Evolutionary conservation across 352 stramenopile species (phyloP), one percentile per base, ranked within the genome.

Genomic region (Albugo laibachii): DNA sequence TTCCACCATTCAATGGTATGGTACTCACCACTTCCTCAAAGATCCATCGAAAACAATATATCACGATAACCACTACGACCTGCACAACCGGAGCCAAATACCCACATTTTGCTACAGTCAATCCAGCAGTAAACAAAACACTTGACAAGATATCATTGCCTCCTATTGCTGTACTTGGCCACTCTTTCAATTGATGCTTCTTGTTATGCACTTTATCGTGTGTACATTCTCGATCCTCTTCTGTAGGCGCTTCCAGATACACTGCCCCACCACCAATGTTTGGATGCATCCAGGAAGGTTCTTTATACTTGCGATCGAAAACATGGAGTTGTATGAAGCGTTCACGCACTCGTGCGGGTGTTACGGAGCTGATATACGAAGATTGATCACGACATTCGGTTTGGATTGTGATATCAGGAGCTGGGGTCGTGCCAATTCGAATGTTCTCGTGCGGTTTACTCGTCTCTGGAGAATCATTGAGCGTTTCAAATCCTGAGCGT

Each of bases 61-160:
- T 53, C 6, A 70, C 57, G 18, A 59, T 24, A 5, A 62, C 60
- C 5, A 93, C 77, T 14, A 89, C 50, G 13, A 72, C 10, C 44
- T 92, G 62, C 13, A 65, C 66, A 1, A 92, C 35, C 0, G 80
- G 78, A 16, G 75, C 73, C 39, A 93, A 55, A 60, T 78, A 80
- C 6, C 77, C 77, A 0, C 74, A 68, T 16, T 61, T 67, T 3
- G 70, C 54, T 2, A 51, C 55, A 11, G 59, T 63, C 20, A 74
- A 41, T 0, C 63, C 65, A 1, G 63, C 52, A 18, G 64, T 72
- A 48, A 86, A 87, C 38, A 88, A 66, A 39, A 75, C 80, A 50
- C 69, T 89, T 36, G 65, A 83, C 5, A 91, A 53, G 44, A 94
- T 84, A 52, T 93, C 78, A 56, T 94, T 94, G 2, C 81, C 81